Evolutionary conservation across 2,329 filamentous ascomycete genomes (phyloP), one percentile per base, ranked within the genome.

Genomic region (Monilinia polystroma): DNA sequence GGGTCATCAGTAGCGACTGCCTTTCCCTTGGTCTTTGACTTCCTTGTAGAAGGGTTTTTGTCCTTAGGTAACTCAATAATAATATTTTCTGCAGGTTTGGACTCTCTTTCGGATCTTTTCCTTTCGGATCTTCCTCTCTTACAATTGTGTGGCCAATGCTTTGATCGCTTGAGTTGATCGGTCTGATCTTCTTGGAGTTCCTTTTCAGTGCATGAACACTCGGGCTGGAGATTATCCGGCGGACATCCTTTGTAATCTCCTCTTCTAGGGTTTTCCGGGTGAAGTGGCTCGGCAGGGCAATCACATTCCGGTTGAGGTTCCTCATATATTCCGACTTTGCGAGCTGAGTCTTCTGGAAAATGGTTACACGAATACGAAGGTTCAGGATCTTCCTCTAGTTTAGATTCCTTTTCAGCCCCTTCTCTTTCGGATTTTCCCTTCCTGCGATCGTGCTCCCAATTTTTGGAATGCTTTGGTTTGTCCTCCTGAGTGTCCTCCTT

Each of bases 111-210:
- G 11, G 43, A 57, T 23, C 32, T 65, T 41, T 18, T 29, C 8
- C 55, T 49, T 49, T 65, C 55, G 4, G 54, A 49, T 10, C 10
- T 62, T 20, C 58, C 58, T 51, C 18, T 51, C 32, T 8, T 51
- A 38, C 45, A 62, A 26, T 52, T 26, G 45, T 62, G 58, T 3
- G 23, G n/a, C 58, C 58, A 62, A 51, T 62, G 58, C 35, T 62
- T 62, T 23, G 58, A 62, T 51, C 58, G 32, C 20, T 26, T 62
- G n/a, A 18, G 26, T 14, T 62, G 45, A 20, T 51, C 20, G 1
- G 5, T 14, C 14, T 32, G 20, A 18, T 26, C 8, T 20, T 62
- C 2, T 8, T 35, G 12, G 51, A n/a, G 32, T 14, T 14, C 47
- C 1, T 8, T 5, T 8, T 51, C 47, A 6, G 8, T 20, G 38